phyloP scores from a whole-genome alignment of 2,329 filamentous ascomycete genomes.

The Aureobasidium leucospermi region DNA sequence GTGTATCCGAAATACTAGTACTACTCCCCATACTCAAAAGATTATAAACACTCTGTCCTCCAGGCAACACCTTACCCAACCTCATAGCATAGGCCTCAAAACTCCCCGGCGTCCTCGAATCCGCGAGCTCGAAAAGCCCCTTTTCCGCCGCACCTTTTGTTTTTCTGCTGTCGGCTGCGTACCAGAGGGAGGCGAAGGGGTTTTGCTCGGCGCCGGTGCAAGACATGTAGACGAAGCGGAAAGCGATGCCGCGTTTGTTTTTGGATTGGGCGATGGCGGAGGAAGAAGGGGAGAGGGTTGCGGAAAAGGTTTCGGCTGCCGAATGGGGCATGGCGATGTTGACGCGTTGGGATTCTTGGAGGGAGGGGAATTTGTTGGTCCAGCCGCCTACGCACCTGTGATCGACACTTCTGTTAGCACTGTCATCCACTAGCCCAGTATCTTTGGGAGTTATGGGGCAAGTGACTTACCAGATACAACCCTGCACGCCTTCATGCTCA shows the following conservation, averaged over 20 bases:
- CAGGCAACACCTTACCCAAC: constrained; percentile 25
- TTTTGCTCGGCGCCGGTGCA: constrained; percentile 34
- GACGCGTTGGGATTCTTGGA: constrained; percentile 26
- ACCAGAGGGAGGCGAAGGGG: constrained; percentile 32
- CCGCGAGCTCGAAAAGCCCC: constrained; percentile 26
- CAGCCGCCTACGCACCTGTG: constrained; percentile 22
- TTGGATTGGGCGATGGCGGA: constrained; percentile 18
- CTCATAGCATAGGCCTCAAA: constrained; percentile 29
- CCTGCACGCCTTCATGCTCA: constrained; percentile 32
- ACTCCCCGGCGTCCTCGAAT: constrained; percentile 23
- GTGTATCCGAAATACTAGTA: constrained; percentile 26
- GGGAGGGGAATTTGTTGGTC: constrained; percentile 20
- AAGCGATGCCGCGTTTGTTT: constrained; percentile 21
- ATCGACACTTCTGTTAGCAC: no score
- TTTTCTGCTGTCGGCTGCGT: constrained; percentile 26
- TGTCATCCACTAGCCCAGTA: no score
- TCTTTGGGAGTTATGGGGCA: no score
- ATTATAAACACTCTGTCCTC: constrained; percentile 26
- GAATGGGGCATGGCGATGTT: constrained; percentile 25
- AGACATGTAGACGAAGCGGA: constrained; percentile 38
- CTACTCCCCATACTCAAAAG: constrained; percentile 24
- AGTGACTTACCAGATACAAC: constrained; percentile 37
- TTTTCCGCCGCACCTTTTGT: constrained; percentile 33
- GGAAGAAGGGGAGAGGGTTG: constrained; percentile 21
- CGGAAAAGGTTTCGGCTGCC: constrained; percentile 27